These are phyloP conservation scores for Prosopis cineraria DNA, from an alignment of 306 rosid genomes.

Conservation along the genomic window DNA sequence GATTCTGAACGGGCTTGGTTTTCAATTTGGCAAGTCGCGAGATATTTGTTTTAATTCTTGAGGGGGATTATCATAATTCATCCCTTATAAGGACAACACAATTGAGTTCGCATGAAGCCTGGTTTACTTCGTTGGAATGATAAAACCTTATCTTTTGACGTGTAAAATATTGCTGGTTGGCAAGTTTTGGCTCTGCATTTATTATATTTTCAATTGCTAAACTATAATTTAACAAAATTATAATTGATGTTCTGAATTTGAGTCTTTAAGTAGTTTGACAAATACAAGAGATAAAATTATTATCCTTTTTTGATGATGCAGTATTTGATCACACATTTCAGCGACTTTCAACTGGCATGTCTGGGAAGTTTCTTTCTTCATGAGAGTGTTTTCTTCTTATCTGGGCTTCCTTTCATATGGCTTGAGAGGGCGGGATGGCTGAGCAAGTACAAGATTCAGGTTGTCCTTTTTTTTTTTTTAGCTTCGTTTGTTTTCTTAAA, in stretches of 20 bases:
- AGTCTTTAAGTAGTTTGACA: neutral
- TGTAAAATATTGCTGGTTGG: neutral
- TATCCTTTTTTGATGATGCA: constrained; percentile 40
- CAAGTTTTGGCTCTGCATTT: neutral
- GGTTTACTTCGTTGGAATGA: neutral
- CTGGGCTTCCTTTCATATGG: constrained; percentile 91
- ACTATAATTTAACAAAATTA: neutral
- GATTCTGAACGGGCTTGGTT: neutral
- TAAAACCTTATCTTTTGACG: neutral
- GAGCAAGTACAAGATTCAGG: constrained; percentile 98
- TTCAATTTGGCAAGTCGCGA: constrained; percentile 8
- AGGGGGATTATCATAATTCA: neutral
- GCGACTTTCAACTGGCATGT: constrained; percentile 87
- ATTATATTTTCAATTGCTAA: neutral
- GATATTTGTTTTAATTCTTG: neutral
- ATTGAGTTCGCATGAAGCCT: constrained; percentile 3
- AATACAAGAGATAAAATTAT: neutral
- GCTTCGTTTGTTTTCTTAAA: constrained; percentile 14
- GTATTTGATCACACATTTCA: constrained; percentile 82
- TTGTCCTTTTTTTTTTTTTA: constrained; percentile 32
- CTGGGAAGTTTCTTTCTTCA: constrained; percentile 84
- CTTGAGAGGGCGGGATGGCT: constrained; percentile 96
- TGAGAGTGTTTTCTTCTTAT: constrained; percentile 86
- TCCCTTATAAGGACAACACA: neutral
- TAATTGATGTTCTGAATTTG: constrained; percentile 12